Base-by-base conservation (phyloP, 192 early-diverging fungal genomes). In the Backusella liffmaniae region DNA sequence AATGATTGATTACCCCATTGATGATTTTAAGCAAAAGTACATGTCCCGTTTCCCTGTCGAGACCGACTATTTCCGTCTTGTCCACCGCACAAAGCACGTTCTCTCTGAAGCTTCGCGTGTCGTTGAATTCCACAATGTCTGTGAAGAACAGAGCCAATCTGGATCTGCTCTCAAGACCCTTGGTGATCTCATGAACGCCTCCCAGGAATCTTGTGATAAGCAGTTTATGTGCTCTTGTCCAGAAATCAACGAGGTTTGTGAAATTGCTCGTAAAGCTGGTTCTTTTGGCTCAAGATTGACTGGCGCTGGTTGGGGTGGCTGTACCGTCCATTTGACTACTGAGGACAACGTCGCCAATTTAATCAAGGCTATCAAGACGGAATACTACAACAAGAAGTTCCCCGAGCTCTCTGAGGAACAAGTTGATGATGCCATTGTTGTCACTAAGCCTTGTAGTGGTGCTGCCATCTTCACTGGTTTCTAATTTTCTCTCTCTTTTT, bases 261-360 rank as follows among this genome's bases (percentile, higher is more conserved):
- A 39, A 0, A 77, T 94, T 79, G 90, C 89, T 42, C 87, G 88
- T 46, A 73, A 74, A 13, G 80, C 88, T 23, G 96, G 96, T 10
- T 90, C 95, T 21, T 82, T 89, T 71, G 96, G 96, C 29, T 92
- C 94, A 29, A 84, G 96, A 21, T 85, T 98, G 49, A 97, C 96
- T 1, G 96, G 97, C 7, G 97, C 97, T 51, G 97, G 97, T 15
- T 97, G 94, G 95, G 94, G 94, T 51, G 94, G 80, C 34, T 95
- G 94, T 81, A 92, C 94, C 3, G 96, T 97, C 26, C 90, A 89
- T 65, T 82, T 97, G 42, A 90, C 96, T 23, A 73, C 87, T 26
- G 88, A 87, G 73, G 84, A 88, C 36, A 81, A 84, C 15, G 89
- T 94, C 1, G 80, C 84, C 16, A 74, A 44, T 2, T 94, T 96